These are phyloP conservation scores for Schizochytrium sp. DNA, from an alignment of 108 stramenopile species.

Conservation along the genomic window DNA sequence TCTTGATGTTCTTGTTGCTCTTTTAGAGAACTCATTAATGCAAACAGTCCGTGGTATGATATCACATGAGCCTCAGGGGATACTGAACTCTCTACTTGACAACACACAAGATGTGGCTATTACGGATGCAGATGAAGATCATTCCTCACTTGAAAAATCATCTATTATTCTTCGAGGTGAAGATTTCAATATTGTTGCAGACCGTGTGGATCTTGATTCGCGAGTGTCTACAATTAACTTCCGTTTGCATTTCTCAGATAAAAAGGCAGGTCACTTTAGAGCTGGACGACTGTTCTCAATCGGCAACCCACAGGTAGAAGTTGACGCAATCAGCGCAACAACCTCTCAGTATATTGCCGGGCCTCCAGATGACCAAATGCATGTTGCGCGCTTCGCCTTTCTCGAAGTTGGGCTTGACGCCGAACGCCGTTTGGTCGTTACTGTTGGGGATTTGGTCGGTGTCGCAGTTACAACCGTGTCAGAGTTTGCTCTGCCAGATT, in stretches of 20 bases:
- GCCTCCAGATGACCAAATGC: neutral
- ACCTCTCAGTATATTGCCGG: constrained; percentile 37
- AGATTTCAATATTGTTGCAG: neutral
- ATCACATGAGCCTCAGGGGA: neutral
- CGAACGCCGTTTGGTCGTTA: constrained; percentile 5
- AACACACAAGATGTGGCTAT: too few species aligned
- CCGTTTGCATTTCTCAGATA: neutral
- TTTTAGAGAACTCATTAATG: constrained; percentile 2
- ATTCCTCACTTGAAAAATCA: neutral
- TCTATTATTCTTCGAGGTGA: neutral
- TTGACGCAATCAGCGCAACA: constrained; percentile 18
- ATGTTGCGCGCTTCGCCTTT: neutral
- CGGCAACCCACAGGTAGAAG: constrained; percentile 54
- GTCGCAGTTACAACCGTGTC: neutral
- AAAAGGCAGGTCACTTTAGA: neutral
- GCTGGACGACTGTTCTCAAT: constrained; percentile 30
- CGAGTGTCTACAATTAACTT: neutral
- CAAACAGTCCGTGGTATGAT: neutral
- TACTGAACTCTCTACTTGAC: too few species aligned
- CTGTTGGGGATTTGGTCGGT: constrained; percentile 4
- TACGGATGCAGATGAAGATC: too few species aligned
- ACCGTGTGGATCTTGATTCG: neutral
- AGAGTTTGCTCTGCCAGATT: constrained; percentile 26
- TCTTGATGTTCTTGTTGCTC: constrained; percentile 34
- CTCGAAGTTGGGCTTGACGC: constrained; percentile 16